Base-by-base conservation (phyloP, 2,329 filamentous ascomycete species). In the Ilyonectria destructans region DNA sequence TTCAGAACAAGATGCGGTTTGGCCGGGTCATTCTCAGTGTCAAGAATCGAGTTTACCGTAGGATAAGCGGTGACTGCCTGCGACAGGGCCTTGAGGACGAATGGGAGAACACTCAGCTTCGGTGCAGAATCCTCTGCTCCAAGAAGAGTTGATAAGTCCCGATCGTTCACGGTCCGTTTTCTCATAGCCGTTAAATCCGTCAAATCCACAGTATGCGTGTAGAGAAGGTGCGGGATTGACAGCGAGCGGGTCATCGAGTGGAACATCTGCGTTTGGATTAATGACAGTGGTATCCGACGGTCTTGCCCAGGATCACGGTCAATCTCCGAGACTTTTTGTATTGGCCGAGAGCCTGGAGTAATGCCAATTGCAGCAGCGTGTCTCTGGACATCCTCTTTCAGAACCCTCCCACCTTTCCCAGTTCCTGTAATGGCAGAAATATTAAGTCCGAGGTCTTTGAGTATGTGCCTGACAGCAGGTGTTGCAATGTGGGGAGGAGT, bases 211-310 rank as follows among this genome's bases (percentile, higher is more conserved):
- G 13, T 48, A 15, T 69, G 59, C 2, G 68, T 68, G 57, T 68
- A 69, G 4, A 69, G 60, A 9, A 69, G 67, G 10, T 69, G 65
- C 4, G 65, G 68, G 12, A 69, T 61, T 1, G 43, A 33, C 13
- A 69, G 46, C 5, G 68, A 64, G 13, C n/a, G 17, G 5, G 68
- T 68, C 68, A 69, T 69, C 2, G 68, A 58, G 21, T 69, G 12
- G 51, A 65, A 67, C 68, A 69, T 69, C 26, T 55, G 56, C 5
- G 46, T 37, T 23, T 69, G 64, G 13, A 68, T 19, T 1, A 49
- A 64, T 4, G 60, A 46, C 2, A 69, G 43, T 1, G 48, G n/a
- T 2, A 62, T 31, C 6, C 17, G 43, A 6, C 10, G 29, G n/a
- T 69, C 68, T 21, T 56, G 17, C 19, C 7, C 26, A 2, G 17